Base-by-base conservation (phyloP, 1,139 yeast species). In the Petasospora fabianii region DNA sequence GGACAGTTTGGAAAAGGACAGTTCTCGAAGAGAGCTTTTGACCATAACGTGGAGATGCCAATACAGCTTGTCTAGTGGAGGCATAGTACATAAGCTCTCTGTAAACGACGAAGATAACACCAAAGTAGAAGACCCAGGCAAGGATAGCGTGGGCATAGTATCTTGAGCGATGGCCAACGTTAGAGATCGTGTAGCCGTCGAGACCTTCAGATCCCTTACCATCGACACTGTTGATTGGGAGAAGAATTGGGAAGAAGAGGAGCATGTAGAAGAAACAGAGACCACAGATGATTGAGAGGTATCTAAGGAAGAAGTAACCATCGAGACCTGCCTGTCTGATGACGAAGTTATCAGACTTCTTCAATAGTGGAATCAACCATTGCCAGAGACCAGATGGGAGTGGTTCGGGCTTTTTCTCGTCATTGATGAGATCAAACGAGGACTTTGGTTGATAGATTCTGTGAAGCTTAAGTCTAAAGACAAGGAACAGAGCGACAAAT, bases 131-230 rank as follows among this genome's bases (percentile, higher is more conserved):
- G 29, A 78, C 51, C 94, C 95, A 84, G 4, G 92, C 80, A 39
- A 86, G 65, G 45, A 92, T 73, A 2, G 82, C 90, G 58, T 90
- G 96, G 2, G 97, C 97, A 61, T 78, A 92, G 62, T 83, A 84
- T 42, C 95, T 72, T 38, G 73, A 64, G 37, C 64, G 62, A 55
- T 76, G 53, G 21, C 60, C 62, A 32, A 81, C 77, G 58, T 92
- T 88, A 28, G 94, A 75, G 56, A 82, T 86, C 2, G 96, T 80
- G 47, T 87, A 72, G 50, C 74, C 71, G 61, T 92, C 92, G 49
- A 92, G 73, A 3, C 97, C 97, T 1, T 53, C 44, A 38, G 71
- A 61, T 22, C 68, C 66, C 14, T 68, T 69, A 27, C 88, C 87
- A 46, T 75, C 69, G 3, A 77, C 62, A 10, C 83, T 85, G 56